Conservation (phyloP, 495 filamentous ascomycete species). For the Aspergillus avenaceus region DNA sequence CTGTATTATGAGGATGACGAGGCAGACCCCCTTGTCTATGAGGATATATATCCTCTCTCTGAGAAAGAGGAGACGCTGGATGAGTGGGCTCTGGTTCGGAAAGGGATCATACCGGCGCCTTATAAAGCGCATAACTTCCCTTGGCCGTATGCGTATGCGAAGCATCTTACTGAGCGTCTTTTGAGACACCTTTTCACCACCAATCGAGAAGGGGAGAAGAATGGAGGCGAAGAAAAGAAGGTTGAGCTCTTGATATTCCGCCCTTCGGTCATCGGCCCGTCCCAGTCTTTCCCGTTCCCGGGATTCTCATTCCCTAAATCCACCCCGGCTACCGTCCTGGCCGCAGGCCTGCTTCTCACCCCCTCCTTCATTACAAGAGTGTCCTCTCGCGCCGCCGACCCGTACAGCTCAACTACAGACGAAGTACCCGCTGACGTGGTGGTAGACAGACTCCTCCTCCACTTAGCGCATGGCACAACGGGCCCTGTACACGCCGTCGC, state of each 20-base stretch:
- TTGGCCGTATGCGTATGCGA: conserved; percentile 19
- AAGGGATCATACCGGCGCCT: neutral
- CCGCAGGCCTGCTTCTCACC: neutral
- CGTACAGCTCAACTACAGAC: conserved; percentile 3
- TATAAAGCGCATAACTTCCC: conserved; percentile 14
- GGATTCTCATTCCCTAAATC: conserved; percentile 6
- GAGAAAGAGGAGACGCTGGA: neutral
- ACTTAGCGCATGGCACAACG: conserved; percentile 4
- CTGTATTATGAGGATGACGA: conserved; percentile 1
- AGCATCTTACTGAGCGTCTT: conserved; percentile 19
- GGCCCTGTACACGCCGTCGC: conserved; percentile 15
- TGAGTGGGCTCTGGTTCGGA: conserved; percentile 6
- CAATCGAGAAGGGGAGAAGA: neutral
- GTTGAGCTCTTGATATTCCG: conserved; percentile 17
- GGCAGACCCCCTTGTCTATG: conserved; percentile 1
- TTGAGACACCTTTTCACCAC: conserved; percentile 4
- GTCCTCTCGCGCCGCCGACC: neutral
- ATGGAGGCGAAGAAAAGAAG: too few species aligned
- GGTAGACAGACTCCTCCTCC: conserved; percentile 14
- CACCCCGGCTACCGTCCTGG: neutral
- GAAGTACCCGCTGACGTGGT: conserved; percentile 21
- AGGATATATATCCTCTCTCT: conserved; percentile 1
- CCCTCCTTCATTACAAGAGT: neutral
- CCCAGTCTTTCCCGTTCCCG: conserved; percentile 12
- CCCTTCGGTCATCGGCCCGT: conserved; percentile 17